These are phyloP conservation scores for Mesembryanthemum crystallinum DNA, from an alignment of 148 eudicot species.

Conservation along the genomic window DNA sequence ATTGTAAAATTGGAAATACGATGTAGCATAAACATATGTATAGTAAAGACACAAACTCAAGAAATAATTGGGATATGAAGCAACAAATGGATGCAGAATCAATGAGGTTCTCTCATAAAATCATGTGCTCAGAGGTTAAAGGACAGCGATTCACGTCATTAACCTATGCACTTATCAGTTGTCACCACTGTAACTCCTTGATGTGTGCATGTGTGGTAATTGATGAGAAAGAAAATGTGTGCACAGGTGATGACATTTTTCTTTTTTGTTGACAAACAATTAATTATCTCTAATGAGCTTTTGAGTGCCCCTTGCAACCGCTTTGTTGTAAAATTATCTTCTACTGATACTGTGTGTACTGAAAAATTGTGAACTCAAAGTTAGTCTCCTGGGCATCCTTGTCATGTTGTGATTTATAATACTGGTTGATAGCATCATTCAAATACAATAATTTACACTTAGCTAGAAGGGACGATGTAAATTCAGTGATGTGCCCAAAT, in stretches of 20 bases:
- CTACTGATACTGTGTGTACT: background rate
- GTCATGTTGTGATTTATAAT: background rate
- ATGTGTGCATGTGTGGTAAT: too few relatives aligned
- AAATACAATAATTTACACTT: background rate
- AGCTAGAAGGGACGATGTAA: background rate
- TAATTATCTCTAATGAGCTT: too few relatives aligned
- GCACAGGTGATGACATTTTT: too few relatives aligned
- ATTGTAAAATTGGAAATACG: background rate
- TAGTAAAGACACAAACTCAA: background rate
- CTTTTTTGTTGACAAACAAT: too few relatives aligned
- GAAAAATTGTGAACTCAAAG: background rate
- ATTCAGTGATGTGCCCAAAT: background rate
- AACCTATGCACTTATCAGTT: background rate
- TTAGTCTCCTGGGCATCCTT: background rate
- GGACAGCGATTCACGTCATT: background rate
- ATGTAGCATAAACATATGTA: background rate
- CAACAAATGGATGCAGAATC: background rate
- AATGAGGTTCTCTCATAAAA: background rate
- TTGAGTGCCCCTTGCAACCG: too few relatives aligned
- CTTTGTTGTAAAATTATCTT: too few relatives aligned
- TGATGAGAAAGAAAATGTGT: too few relatives aligned
- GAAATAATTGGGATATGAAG: background rate
- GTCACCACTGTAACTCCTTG: too few relatives aligned
- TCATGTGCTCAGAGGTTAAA: background rate
- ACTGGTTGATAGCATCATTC: background rate